phyloP scores from a whole-genome alignment of 1,139 yeast species.

The Yamadazyma triangularis region DNA sequence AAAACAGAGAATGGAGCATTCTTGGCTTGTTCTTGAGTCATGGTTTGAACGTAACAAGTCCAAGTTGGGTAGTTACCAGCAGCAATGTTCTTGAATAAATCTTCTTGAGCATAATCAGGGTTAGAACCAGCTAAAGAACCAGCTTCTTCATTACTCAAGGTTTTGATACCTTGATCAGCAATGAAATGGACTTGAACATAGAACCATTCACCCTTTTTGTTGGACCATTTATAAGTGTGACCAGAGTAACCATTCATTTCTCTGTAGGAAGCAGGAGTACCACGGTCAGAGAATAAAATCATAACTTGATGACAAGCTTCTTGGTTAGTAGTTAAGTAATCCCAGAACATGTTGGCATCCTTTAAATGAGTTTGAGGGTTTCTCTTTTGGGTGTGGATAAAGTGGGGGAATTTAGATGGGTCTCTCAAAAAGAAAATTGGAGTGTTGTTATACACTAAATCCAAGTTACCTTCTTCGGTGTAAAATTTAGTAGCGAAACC shows the following conservation, averaged over 20 bases:
- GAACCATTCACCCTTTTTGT: constrained; percentile 60
- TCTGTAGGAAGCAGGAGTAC: constrained; percentile 63
- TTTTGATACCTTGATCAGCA: constrained; percentile 57
- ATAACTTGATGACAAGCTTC: constrained; percentile 64
- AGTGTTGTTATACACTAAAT: constrained; percentile 86
- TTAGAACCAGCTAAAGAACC: constrained; percentile 52
- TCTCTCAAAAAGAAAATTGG: constrained; percentile 85
- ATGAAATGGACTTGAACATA: constrained; percentile 64
- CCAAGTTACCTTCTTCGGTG: constrained; percentile 86
- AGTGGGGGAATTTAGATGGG: constrained; percentile 83
- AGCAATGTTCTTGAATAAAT: constrained; percentile 57
- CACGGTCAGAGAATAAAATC: constrained; percentile 61
- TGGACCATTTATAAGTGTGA: constrained; percentile 67
- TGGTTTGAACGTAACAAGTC: constrained; percentile 63
- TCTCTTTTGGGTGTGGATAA: constrained; percentile 80
- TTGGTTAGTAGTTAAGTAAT: constrained; percentile 56
- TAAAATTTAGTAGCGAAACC: constrained; percentile 81
- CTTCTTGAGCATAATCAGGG: constrained; percentile 64
- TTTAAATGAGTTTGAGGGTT: constrained; percentile 80
- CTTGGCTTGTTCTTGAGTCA: constrained; percentile 63
- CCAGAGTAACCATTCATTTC: constrained; percentile 72
- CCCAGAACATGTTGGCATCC: constrained; percentile 75
- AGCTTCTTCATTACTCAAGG: constrained; percentile 55
- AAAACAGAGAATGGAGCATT: constrained; percentile 59
- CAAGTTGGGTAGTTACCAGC: constrained; percentile 58